Evolutionary conservation across 1,284 basidiomycete species (phyloP), one percentile per base, ranked within the genome.

Genomic region (Cryptococcus sp.): DNA sequence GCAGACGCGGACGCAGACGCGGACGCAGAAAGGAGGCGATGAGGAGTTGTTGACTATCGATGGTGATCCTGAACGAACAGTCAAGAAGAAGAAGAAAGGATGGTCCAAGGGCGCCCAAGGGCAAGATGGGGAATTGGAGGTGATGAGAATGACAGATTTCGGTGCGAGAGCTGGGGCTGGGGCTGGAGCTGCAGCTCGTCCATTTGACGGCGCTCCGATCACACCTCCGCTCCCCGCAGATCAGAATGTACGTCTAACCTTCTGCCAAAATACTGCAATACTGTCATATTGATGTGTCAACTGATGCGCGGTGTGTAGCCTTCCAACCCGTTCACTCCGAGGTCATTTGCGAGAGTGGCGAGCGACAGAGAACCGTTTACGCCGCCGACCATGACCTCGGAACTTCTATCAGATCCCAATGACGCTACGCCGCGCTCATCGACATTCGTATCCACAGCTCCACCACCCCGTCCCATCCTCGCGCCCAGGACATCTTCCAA

Each of bases 111-210:
- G 42, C 30, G 30, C 30, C 30, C 30, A 35, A 35, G 30, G 30
- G 8, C 41, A 54, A 47, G 27, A 61, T 48, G 27, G 55, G 49
- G 39, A 64, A n/a, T 57, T 58, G 2, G 64, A 64, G 54, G 63
- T 60, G 3, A 55, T 72, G 45, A 58, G 71, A 23, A 61, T 71
- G 68, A 61, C 68, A 45, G 73, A 77, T 63, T 52, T 71, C 23
- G 61, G 66, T 19, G n/a, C 30, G 30, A 35, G 13, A 35, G 30
- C 30, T 35, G 30, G 30, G 30, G 30, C 30, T 8, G 30, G 13
- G 2, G 30, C 30, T 10, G 30, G 30, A 13, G 30, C 30, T 3
- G 8, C 30, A 35, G 13, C 30, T 35, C 30, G 13, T 35, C 30
- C 30, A 35, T 35, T 35, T 35, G 8, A 35, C 7, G 30, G 10